A percentile compares a stretch with the other conserved stretches of the same genome.
Evolutionary conservation across 306 rosid species (phyloP).

Genomic region (Vigna unguiculata): DNA sequence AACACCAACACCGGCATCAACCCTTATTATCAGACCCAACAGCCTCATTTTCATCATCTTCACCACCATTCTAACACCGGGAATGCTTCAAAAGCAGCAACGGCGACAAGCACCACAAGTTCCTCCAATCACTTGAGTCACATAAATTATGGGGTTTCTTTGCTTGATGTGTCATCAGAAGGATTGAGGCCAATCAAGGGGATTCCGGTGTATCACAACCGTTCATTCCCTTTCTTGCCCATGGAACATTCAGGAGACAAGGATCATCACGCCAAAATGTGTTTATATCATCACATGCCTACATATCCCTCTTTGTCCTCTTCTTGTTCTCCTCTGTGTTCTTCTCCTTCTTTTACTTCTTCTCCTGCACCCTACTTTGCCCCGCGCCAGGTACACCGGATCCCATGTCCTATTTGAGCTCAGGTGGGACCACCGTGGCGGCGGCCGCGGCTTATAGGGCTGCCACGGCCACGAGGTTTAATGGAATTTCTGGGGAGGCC

Average conservation of each 20-base stretch:
- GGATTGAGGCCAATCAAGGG: constrained; percentile 83
- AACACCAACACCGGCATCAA: not conserved
- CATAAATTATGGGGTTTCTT: constrained; percentile 57
- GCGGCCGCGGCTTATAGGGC: constrained; percentile 44
- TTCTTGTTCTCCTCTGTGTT: constrained; percentile 26
- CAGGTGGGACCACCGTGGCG: constrained; percentile 31
- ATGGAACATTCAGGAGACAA: constrained; percentile 54
- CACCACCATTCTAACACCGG: constrained; percentile 31
- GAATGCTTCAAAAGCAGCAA: not conserved
- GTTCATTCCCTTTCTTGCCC: constrained; percentile 79
- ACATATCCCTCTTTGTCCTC: constrained; percentile 42
- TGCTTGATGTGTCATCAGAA: constrained; percentile 61
- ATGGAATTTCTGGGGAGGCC: constrained; percentile 51
- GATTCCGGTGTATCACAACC: constrained; percentile 88
- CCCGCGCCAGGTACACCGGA: constrained; percentile 49
- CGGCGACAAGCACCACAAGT: not conserved
- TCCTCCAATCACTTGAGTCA: constrained; percentile 41
- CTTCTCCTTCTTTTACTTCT: constrained; percentile 26
- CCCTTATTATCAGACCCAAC: constrained; percentile 46
- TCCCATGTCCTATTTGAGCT: constrained; percentile 57
- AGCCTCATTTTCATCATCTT: constrained; percentile 26
- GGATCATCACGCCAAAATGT: constrained; percentile 56
- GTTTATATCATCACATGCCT: constrained; percentile 63
- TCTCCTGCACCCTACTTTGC: constrained; percentile 42
- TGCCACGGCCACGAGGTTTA: constrained; percentile 51